Percentiles rank a stretch among this genome's conserved stretches.
phyloP scores from a whole-genome alignment of 1,139 yeast genomes.

The Suhomyces wounanorum region DNA sequence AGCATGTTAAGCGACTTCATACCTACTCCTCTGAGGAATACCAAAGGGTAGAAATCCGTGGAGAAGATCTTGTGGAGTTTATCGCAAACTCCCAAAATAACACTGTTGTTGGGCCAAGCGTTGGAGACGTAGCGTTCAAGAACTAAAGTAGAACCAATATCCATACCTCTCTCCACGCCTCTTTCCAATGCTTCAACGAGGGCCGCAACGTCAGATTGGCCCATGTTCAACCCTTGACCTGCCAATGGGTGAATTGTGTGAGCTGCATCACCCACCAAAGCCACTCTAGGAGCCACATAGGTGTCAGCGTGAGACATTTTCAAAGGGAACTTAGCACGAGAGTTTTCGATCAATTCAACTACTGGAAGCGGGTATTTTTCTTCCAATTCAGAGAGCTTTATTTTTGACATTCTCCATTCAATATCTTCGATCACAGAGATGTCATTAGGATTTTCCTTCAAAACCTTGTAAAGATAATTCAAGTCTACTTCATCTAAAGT shows the following conservation, averaged over 20 bases:
- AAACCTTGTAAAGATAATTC: conserved; percentile 37
- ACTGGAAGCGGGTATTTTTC: conserved; percentile 67
- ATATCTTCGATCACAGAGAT: conserved; percentile 62
- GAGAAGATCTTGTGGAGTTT: conserved; percentile 87
- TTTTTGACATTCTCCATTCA: conserved; percentile 65
- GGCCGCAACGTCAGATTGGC: conserved; percentile 87
- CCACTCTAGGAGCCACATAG: conserved; percentile 80
- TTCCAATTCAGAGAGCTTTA: conserved; percentile 46
- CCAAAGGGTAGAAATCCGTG: conserved; percentile 73
- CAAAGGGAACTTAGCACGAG: conserved; percentile 89
- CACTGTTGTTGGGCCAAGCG: conserved; percentile 78
- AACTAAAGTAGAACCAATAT: conserved; percentile 81
- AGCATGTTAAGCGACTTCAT: conserved; percentile 65
- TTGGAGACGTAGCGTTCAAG: conserved; percentile 85
- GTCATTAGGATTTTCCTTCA: conserved; percentile 42
- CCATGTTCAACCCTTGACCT: conserved; percentile 98
- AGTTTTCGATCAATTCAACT: conserved; percentile 58
- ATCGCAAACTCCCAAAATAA: conserved; percentile 84
- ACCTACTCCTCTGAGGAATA: conserved; percentile 74
- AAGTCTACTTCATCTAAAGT: conserved; percentile 56
- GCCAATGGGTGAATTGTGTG: conserved; percentile 97
- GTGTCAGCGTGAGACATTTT: conserved; percentile 89
- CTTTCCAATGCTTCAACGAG: conserved; percentile 68
- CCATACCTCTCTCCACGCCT: conserved; percentile 78
- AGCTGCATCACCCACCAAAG: conserved; percentile 96